These are phyloP conservation scores for Cymodocea nodosa DNA, from an alignment of 116 monocot genomes.

Conservation along the genomic window DNA sequence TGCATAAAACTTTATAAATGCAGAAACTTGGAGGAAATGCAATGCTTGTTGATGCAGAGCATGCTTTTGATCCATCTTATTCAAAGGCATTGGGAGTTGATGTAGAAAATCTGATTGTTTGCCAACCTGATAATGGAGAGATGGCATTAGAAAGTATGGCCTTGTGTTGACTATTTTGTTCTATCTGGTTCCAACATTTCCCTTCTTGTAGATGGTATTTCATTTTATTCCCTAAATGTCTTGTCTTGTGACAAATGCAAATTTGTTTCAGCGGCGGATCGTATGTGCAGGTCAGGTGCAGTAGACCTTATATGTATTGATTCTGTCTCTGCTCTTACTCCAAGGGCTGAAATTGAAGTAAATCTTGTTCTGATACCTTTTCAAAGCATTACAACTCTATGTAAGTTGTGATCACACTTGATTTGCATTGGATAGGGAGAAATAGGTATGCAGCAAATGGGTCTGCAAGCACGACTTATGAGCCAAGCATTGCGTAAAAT, in stretches of 20 bases:
- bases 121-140: conserved; percentile 97
- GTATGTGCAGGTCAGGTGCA: conserved; percentile 99
- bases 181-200: too few relatives aligned
- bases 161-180: background rate
- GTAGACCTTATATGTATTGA: conserved; percentile 93
- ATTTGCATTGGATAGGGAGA: conserved; percentile 49
- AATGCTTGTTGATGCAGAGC: conserved; percentile 98
- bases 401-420: background rate
- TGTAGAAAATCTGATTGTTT: conserved; percentile 94
- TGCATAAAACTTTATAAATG: conserved; percentile 16
- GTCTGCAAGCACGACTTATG: conserved; percentile 96
- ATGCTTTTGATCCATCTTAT: conserved; percentile 96
- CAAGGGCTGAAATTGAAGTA: conserved; percentile 97
- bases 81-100: conserved; percentile 90
- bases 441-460: conserved; percentile 98
- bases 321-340: conserved; percentile 95
- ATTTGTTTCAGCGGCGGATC: conserved; percentile 83
- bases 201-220: background rate
- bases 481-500: conserved; percentile 98
- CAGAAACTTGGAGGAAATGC: conserved; percentile 97
- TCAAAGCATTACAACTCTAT: background rate
- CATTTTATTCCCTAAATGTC: background rate
- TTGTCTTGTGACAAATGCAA: conserved; percentile 5
- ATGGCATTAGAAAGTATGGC: conserved; percentile 92
- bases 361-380: background rate